phyloP scores from a whole-genome alignment of 192 early-diverging fungal genomes.

The Endogone sp. region DNA sequence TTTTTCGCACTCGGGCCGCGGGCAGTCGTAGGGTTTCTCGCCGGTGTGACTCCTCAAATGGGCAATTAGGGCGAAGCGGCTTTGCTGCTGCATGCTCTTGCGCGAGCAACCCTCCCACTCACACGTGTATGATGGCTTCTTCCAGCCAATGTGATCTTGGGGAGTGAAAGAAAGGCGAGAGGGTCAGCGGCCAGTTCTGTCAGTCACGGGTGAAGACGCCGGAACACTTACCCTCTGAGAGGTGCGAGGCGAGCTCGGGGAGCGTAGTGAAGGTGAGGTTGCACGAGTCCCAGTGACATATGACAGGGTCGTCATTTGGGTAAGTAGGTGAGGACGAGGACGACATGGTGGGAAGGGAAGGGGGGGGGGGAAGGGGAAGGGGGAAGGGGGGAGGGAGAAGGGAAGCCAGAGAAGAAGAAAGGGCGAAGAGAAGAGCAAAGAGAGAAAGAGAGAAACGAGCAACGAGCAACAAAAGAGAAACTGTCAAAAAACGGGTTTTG shows the following conservation, averaged over 20 bases:
- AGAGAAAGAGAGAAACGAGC: too few relatives aligned
- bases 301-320: too few relatives aligned
- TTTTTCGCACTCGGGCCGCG: conserved; percentile 15
- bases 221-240: not conserved
- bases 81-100: conserved; percentile 43
- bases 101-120: conserved; percentile 53
- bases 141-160: conserved; percentile 54
- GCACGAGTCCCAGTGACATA: conserved; percentile 1
- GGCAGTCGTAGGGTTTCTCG: conserved; percentile 55
- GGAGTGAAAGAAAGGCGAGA: not conserved
- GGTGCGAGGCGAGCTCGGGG: not conserved
- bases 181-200: too few relatives aligned
- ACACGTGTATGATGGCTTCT: conserved; percentile 47
- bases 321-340: too few relatives aligned
- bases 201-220: not conserved
- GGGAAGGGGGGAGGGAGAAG: too few relatives aligned
- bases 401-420: too few relatives aligned
- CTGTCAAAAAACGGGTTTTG: too few relatives aligned
- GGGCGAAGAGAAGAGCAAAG: too few relatives aligned
- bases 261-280: not conserved
- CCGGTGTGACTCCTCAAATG: conserved; percentile 58
- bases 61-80: conserved; percentile 54
- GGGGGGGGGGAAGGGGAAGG: too few relatives aligned
- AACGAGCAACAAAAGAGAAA: too few relatives aligned
- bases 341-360: too few relatives aligned